Base-by-base conservation (phyloP, 495 filamentous ascomycete species). In the Penicillium crystallinum region DNA sequence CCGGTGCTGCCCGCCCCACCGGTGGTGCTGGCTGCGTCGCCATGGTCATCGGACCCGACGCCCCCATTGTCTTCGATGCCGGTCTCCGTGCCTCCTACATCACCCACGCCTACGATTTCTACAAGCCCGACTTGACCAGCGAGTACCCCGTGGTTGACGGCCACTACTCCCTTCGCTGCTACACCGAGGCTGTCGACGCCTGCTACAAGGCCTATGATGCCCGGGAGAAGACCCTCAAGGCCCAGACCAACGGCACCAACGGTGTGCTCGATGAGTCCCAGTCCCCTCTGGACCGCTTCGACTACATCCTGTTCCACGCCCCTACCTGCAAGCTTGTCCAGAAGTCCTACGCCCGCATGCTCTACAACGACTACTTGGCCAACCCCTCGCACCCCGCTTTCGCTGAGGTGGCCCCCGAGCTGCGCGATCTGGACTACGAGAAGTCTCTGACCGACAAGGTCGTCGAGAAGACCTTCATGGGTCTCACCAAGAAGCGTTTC, bases 131-230 rank as follows among this genome's bases (percentile, higher is more conserved):
- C 69, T 78, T 98, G 45, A 95, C 91, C 53, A 95, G 89, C 81
- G 93, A 98, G 71, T 98, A 98, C 74, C 93, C 93, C 42, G 83
- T 92, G 60, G 93, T 98, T 30, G 93, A 98, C 66, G 93, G 93
- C 46, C 91, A 97, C 64, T 96, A 83, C 81, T 97, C 91, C 38
- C 79, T 96, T 68, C 84, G 79, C 67, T 98, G 95, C 84, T 98
- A 98, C 75, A 95, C 85, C 53, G 85, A 95, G 76, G 90, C 95
- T 34, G 88, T 97, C 15, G 95, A 98, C 65, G 83, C 83, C 44
- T 95, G 93, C 78, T 98, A 98, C 82, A 89, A 91, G 73, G 90
- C 88, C 52, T 98, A 96, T 79, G 87, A 81, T 70, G 82, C 83
- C 73, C 89, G 93, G 44, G 91, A 95, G 77, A 73, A 80, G 60